Evolutionary conservation across 768 basidiomycete genomes (phyloP), one percentile per base, ranked within the genome.

Genomic region (Pleurotus cornucopiae): DNA sequence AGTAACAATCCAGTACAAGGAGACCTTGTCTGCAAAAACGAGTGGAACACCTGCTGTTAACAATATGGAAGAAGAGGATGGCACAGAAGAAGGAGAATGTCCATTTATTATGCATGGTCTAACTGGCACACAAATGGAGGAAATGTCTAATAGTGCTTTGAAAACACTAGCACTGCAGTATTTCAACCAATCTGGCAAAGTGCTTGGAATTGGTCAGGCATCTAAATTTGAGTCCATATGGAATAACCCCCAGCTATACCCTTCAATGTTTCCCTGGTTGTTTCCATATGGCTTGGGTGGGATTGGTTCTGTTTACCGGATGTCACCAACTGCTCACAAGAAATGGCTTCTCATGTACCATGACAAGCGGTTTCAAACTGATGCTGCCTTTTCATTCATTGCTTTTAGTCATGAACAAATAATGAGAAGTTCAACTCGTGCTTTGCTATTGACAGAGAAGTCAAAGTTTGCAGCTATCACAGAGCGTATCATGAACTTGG

Each of bases 271-370:
- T 59, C 71, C 67, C 1, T 71, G 70, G 69, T 49, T 77, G 1
- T 78, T 71, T 66, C 75, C 71, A 5, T 76, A 75, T 64, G 74
- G 76, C 0, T 25, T 61, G 14, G 71, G 71, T n/a, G 62, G 67
- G 3, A 61, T 70, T 18, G 68, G 68, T 14, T 21, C 53, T 6
- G 13, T 52, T 14, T 14, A 38, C 16, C 9, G 21, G 51, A 11
- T 61, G 44, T 23, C 23, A 23, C 23, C 23, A 23, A 23, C 23
- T 23, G 23, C 23, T 23, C 23, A 23, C 5, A 23, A 69, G 58
- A 45, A 48, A 45, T 37, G 58, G n/a, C 46, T 68, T 2, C 40
- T 75, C 6, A 67, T 71, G 68, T 70, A 69, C 39, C 58, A 62
- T 58, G 67, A 70, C 40, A 63, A 64, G 5, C 5, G 23, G 5